These are phyloP conservation scores for Leishmania tropica DNA, from an alignment of 208 protist species.

Conservation along the genomic window DNA sequence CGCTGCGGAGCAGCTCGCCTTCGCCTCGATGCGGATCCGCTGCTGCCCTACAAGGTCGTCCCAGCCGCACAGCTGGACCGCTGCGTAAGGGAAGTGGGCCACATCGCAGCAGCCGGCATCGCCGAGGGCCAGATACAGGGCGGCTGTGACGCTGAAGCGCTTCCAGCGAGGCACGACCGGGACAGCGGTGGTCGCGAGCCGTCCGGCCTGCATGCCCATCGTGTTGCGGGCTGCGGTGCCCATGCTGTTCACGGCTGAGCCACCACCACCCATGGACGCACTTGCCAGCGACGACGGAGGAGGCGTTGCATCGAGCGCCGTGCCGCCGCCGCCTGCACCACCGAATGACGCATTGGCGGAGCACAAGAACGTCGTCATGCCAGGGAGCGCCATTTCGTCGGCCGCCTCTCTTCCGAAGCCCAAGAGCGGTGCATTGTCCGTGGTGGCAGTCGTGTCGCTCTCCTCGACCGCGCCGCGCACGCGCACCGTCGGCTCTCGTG, in stretches of 20 bases:
- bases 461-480: constrained; percentile 15
- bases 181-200: neutral
- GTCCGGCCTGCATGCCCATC: neutral
- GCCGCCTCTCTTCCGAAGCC: constrained; percentile 12
- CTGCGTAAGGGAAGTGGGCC: constrained; percentile 43
- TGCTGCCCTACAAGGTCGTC: constrained; percentile 31
- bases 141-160: constrained; percentile 46
- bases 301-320: neutral
- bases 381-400: constrained; percentile 7
- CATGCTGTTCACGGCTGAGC: neutral
- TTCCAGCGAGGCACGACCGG: constrained; percentile 49
- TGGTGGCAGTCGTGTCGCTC: neutral
- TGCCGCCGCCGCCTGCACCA: neutral
- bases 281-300: neutral
- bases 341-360: constrained; percentile 15
- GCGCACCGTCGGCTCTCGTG: neutral
- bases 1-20: constrained; percentile 18
- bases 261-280: neutral
- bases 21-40: constrained; percentile 32
- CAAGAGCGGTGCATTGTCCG: neutral
- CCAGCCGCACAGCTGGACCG: constrained; percentile 49
- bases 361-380: constrained; percentile 15
- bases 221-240: neutral
- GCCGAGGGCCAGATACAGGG: constrained; percentile 60
- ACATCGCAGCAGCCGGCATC: constrained; percentile 56